phyloP scores from a whole-genome alignment of 108 stramenopile genomes.

The Nitzschia sp. region DNA sequence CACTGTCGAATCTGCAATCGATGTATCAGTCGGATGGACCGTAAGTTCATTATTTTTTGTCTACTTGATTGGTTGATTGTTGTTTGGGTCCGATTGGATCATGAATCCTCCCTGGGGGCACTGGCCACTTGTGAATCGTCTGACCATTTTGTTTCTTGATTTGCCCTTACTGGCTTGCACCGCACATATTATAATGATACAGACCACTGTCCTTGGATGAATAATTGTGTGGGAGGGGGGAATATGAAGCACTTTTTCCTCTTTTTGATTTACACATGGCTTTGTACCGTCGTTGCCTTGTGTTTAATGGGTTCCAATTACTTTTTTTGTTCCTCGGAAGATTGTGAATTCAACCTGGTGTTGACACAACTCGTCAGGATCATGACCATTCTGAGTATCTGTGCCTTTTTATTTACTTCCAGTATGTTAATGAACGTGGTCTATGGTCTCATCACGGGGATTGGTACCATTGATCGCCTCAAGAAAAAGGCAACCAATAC shows the following conservation, averaged over 20 bases:
- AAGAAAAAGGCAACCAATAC: slow-evolving; percentile 87
- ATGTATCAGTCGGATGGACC: slow-evolving; percentile 94
- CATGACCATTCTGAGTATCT: slow-evolving; percentile 80
- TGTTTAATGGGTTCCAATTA: slow-evolving; percentile 85
- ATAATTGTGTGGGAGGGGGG: slow-evolving; percentile 95
- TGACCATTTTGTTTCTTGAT: not conserved
- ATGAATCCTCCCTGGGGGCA: no score
- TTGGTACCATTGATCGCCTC: slow-evolving; percentile 91
- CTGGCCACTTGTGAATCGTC: no score
- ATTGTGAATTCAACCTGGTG: slow-evolving; percentile 75
- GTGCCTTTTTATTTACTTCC: slow-evolving; percentile 84
- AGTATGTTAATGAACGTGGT: slow-evolving; percentile 89
- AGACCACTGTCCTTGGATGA: slow-evolving; percentile 99
- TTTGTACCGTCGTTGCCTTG: slow-evolving; percentile 80
- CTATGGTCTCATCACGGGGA: slow-evolving; percentile 89
- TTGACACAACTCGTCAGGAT: slow-evolving; percentile 78
- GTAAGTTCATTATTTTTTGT: slow-evolving; percentile 33
- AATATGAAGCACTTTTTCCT: slow-evolving; percentile 97
- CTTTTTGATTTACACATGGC: slow-evolving; percentile 92
- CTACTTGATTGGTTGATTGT: not conserved
- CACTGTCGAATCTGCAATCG: slow-evolving; percentile 98
- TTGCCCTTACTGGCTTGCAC: not conserved
- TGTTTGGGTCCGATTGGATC: not conserved
- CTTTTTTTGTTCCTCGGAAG: slow-evolving; percentile 81
- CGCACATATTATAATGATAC: not conserved